A percentile compares a stretch with the other conserved stretches of the same genome.
Conservation (phyloP, 306 rosid species). For the Crataegus laevigata region DNA sequence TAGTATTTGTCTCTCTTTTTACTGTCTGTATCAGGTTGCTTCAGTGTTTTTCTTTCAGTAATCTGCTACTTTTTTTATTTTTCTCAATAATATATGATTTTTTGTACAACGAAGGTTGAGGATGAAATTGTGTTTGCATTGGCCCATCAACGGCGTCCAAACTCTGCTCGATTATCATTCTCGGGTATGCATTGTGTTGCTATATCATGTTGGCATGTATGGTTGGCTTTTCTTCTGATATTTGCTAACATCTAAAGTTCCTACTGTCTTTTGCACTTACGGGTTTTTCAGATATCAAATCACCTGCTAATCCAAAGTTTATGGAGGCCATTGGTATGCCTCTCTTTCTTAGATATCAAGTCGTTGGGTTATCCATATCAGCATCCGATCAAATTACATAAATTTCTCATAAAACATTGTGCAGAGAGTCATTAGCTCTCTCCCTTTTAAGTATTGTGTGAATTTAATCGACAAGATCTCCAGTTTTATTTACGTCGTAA, state of each 20-base stretch:
- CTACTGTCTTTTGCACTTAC: not conserved
- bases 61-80: not conserved
- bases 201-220: not conserved
- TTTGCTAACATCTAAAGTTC: not conserved
- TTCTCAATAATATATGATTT: conserved; percentile 5
- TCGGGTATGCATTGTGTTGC: conserved; percentile 41
- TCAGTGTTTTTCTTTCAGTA: not conserved
- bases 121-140: conserved; percentile 77
- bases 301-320: conserved; percentile 82
- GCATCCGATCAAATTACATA: not conserved
- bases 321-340: conserved; percentile 91
- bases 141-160: conserved; percentile 80
- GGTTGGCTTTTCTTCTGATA: not conserved
- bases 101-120: conserved; percentile 54
- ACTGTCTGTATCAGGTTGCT: conserved; percentile 1
- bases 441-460: not conserved
- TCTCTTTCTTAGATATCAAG: not conserved
- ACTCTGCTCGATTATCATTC: conserved; percentile 57
- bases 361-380: not conserved
- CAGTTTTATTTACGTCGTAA: not conserved
- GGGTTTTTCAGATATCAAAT: conserved; percentile 65
- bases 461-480: not conserved
- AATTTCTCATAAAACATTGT: not conserved
- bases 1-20: conserved; percentile 6
- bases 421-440: not conserved